phyloP scores from a whole-genome alignment of 2,329 filamentous ascomycete genomes.

The Diatrype stigma region DNA sequence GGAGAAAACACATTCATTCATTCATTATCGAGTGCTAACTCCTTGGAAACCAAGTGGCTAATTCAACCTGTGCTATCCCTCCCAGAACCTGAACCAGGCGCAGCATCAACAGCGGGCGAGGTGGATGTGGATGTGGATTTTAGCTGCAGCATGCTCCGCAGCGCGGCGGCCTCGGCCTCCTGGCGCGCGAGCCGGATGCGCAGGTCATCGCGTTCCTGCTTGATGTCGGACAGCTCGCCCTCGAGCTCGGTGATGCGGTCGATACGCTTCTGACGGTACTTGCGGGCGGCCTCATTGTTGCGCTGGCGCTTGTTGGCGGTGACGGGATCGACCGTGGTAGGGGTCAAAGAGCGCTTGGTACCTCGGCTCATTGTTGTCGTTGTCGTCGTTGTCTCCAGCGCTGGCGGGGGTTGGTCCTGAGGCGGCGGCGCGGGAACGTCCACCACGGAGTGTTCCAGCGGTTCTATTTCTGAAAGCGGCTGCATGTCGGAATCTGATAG shows the following conservation, averaged over 20 bases:
- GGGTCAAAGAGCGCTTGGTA: slow-evolving; percentile 19
- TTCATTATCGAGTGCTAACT: slow-evolving; percentile 13
- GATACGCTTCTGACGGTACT: slow-evolving; percentile 67
- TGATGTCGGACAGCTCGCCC: slow-evolving; percentile 52
- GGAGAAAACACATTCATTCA: neutral
- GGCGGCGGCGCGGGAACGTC: slow-evolving; percentile 4
- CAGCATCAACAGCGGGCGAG: too few relatives aligned
- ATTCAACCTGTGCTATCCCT: slow-evolving; percentile 17
- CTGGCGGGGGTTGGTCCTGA: slow-evolving; percentile 9
- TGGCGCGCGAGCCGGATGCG: slow-evolving; percentile 58
- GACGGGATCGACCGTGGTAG: slow-evolving; percentile 24
- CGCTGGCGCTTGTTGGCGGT: slow-evolving; percentile 54
- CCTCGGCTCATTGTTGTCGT: slow-evolving; percentile 1
- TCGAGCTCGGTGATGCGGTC: slow-evolving; percentile 63
- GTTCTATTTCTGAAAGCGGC: neutral
- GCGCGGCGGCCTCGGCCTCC: slow-evolving; percentile 60
- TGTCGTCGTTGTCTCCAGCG: neutral
- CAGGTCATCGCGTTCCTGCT: slow-evolving; percentile 59
- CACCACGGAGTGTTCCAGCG: neutral
- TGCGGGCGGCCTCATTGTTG: slow-evolving; percentile 68
- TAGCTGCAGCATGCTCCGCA: slow-evolving; percentile 47
- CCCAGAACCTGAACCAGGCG: slow-evolving; percentile 8
- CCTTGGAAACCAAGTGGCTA: slow-evolving; percentile 9
- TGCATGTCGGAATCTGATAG: slow-evolving; percentile 1
- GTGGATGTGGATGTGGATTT: too few relatives aligned